phyloP scores from a whole-genome alignment of 2,329 filamentous ascomycete genomes.

The Amesomyces nigricolor region DNA sequence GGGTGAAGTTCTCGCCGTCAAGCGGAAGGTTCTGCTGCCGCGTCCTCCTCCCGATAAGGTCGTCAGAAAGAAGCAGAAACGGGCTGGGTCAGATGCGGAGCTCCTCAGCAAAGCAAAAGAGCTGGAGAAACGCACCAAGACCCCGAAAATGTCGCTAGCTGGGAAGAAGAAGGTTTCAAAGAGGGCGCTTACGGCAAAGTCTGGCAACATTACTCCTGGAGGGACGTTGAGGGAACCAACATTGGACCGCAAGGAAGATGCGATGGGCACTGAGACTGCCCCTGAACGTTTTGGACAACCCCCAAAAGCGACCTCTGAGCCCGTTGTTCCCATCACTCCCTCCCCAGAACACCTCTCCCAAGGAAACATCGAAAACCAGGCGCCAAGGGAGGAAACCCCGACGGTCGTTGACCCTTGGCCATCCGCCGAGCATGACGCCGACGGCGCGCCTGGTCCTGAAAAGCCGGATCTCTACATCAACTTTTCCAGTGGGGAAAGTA shows the following conservation, averaged over 20 bases:
- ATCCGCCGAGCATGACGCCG: background rate
- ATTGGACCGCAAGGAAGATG: background rate
- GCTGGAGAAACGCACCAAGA: background rate
- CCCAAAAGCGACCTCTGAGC: background rate
- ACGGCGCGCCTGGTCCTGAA: background rate
- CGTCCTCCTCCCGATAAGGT: background rate
- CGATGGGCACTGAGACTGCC: background rate
- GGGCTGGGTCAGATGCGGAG: background rate
- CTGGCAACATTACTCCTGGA: background rate
- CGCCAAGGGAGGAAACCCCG: background rate
- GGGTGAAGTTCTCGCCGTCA: background rate
- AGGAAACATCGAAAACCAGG: background rate
- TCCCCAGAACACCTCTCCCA: background rate
- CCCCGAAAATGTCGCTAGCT: background rate
- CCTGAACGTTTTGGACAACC: too few relatives aligned
- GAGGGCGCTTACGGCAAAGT: background rate
- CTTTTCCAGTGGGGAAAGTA: conserved; percentile 6
- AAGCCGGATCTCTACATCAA: conserved; percentile 13
- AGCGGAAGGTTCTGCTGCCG: conserved; percentile 11
- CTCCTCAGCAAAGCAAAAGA: background rate
- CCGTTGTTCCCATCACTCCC: background rate
- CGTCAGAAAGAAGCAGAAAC: background rate
- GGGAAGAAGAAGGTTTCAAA: background rate
- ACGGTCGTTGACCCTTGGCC: background rate
- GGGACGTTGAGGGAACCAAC: background rate